Percentiles rank a stretch among this genome's conserved stretches.
Evolutionary conservation across 2,329 filamentous ascomycete species (phyloP).

Genomic region (Fusarium coffeatum): DNA sequence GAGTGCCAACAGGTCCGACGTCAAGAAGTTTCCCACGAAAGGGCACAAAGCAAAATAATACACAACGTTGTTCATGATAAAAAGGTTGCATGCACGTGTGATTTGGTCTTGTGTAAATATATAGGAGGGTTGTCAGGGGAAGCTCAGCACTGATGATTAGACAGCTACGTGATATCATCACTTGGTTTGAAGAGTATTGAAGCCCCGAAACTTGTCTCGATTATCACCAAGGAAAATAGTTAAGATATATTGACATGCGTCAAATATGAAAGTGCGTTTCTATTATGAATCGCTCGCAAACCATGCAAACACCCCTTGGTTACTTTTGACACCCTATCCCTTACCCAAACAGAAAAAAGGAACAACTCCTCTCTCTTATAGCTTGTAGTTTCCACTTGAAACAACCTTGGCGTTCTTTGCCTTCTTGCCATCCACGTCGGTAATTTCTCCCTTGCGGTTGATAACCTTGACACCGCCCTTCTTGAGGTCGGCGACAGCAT

Average conservation of each 20-base stretch:
- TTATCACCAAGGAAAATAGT: background rate
- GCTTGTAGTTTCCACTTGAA: constrained; percentile 70
- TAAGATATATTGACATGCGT: constrained; percentile 21
- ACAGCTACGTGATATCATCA: background rate
- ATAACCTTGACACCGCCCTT: constrained; percentile 93
- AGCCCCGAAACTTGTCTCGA: background rate
- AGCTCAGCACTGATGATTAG: background rate
- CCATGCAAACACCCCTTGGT: constrained; percentile 30
- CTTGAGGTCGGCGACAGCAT: constrained; percentile 75
- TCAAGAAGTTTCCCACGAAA: background rate
- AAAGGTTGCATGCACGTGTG: background rate
- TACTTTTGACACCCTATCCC: constrained; percentile 20
- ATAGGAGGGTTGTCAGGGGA: background rate
- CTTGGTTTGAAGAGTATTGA: background rate
- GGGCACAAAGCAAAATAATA: background rate
- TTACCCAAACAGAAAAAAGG: constrained; percentile 18
- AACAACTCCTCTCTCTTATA: constrained; percentile 55
- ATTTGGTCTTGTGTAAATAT: background rate
- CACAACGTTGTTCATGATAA: background rate
- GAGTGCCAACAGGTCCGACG: background rate
- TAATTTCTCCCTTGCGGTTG: constrained; percentile 87
- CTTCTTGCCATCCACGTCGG: constrained; percentile 85
- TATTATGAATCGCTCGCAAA: constrained; percentile 42
- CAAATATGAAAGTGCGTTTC: constrained; percentile 37
- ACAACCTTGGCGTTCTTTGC: constrained; percentile 64